Evolutionary conservation across 2,329 filamentous ascomycete species (phyloP), one percentile per base, ranked within the genome.

Genomic region (Penicillium sp.): DNA sequence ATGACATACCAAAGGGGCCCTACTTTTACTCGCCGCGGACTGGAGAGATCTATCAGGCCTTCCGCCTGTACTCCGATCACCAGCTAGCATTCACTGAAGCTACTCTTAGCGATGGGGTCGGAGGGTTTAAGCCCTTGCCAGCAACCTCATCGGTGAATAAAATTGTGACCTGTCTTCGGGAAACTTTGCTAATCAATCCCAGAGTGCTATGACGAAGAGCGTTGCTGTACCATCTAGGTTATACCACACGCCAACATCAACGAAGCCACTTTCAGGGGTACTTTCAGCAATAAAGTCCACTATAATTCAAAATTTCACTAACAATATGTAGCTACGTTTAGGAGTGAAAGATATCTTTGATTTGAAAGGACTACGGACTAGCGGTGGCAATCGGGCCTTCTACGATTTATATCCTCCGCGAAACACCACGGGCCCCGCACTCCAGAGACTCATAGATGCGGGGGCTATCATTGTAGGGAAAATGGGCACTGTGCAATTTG

Each of bases 341-440:
- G 85, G 80, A 0, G 78, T 88, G 54, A 89, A 89, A 68, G 86
- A 89, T 62, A 84, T 87, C 47, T 85, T 80, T 64, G 78, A 86
- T 60, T 71, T 88, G 40, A 78, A 80, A 23, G 86, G 86, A 2
- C 70, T 86, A 0, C 78, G 78, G 13, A 86, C 83, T 0, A 78
- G 78, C 1, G 77, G 82, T 33, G 86, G 86, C 0, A 87, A 85
- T 29, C 75, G 82, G 33, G 81, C 85, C 2, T 89, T 82, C 77
- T 80, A 80, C 23, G 73, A 80, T 35, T 70, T 88, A 3, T 82
- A 85, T 54, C 73, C 77, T 1, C 66, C 77, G 3, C 73, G 77
- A 0, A 77, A 72, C 2, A 67, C 64, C 3, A 86, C 82, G 1
- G 81, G 82, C 0, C 67, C 79, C 0, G 76, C 81, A 1, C 78